Evolutionary conservation across 1,284 basidiomycete species (phyloP).

Genomic region (Kwoniella shivajii): DNA sequence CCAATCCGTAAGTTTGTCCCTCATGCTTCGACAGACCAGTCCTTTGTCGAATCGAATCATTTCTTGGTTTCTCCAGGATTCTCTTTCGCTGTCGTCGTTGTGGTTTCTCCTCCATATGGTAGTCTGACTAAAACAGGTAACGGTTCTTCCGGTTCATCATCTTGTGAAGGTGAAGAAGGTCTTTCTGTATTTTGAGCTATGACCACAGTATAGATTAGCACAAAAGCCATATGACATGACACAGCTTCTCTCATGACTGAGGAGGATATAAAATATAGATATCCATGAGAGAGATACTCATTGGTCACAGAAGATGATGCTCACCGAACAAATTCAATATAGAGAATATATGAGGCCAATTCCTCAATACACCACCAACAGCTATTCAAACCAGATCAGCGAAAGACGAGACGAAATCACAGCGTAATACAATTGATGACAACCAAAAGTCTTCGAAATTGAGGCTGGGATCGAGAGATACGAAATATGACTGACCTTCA

Average conservation of each 20-base stretch:
- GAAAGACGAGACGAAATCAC: no score
- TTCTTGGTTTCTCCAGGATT: no score
- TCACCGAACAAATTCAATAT: constrained; percentile 50
- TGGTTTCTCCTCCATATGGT: constrained; percentile 30
- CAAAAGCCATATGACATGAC: no score
- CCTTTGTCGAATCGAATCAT: no score
- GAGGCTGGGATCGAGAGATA: not conserved
- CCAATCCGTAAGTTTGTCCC: no score
- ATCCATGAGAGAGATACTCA: no score
- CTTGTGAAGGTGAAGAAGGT: constrained; percentile 1
- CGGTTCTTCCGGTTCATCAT: constrained; percentile 33
- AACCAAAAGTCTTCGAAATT: constrained; percentile 41
- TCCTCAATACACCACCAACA: constrained; percentile 48
- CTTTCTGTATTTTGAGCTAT: constrained; percentile 23
- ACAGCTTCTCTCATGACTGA: no score
- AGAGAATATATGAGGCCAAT: constrained; percentile 53
- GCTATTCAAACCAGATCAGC: constrained; percentile 24
- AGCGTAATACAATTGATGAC: no score
- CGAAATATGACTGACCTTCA: constrained; percentile 26
- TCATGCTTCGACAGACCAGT: no score
- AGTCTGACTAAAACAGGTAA: constrained; percentile 44
- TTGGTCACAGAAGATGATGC: constrained; percentile 7
- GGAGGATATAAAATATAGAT: no score
- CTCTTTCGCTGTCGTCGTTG: no score
- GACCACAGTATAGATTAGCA: no score